These are phyloP conservation scores for Xylaria hypoxylon DNA, from an alignment of 2,329 filamentous ascomycete species.

Conservation along the genomic window DNA sequence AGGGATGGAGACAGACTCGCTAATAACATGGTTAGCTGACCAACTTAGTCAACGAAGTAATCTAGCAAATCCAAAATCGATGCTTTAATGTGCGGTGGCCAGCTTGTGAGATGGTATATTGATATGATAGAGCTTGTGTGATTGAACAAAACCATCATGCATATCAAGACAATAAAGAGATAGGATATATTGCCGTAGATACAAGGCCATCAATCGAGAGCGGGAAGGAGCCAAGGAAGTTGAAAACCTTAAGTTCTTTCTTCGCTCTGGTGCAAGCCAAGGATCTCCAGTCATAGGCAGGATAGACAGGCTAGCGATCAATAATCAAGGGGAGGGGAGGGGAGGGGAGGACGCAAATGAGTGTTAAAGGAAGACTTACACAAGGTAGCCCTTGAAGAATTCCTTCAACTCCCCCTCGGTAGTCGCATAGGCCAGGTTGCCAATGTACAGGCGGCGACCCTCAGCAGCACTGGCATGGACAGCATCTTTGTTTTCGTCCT, in stretches of 20 bases:
- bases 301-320: background rate
- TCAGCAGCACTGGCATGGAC: constrained; percentile 97
- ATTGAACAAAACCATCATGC: background rate
- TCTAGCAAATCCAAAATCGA: background rate
- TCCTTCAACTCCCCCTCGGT: constrained; percentile 99
- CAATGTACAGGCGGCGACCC: constrained; percentile 99
- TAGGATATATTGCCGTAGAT: background rate
- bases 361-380: constrained; percentile 73
- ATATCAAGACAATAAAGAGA: background rate
- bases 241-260: background rate
- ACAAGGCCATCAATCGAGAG: background rate
- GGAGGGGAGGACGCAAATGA: background rate
- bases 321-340: background rate
- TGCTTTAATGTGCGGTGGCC: background rate
- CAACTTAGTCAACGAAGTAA: background rate
- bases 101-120: background rate
- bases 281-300: background rate
- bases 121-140: background rate
- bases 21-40: constrained; percentile 55
- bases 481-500: constrained; percentile 77
- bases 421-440: constrained; percentile 99
- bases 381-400: constrained; percentile 99
- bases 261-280: background rate
- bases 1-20: constrained; percentile 98
- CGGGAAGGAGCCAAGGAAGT: background rate